phyloP scores from a whole-genome alignment of 2,329 filamentous ascomycete genomes.

The Ceratocystiopsis brevicomis region DNA sequence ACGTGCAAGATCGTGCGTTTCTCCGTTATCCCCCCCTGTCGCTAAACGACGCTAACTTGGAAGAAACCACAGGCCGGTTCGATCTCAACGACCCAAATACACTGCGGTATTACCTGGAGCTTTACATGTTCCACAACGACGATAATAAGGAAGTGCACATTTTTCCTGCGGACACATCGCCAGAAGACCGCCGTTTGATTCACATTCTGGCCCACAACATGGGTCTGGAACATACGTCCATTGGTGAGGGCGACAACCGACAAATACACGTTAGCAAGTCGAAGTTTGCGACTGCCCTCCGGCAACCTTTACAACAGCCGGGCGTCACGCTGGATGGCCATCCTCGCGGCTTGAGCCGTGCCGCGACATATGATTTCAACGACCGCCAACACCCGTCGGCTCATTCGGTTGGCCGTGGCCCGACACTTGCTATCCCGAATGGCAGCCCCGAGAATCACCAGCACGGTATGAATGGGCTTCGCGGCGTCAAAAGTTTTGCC shows the following conservation, averaged over 20 bases:
- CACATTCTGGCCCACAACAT: slow-evolving; percentile 93
- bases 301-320: slow-evolving; percentile 33
- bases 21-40: no score
- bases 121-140: slow-evolving; percentile 69
- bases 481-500: slow-evolving; percentile 89
- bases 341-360: slow-evolving; percentile 71
- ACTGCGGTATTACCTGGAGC: slow-evolving; percentile 74
- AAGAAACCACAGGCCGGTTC: slow-evolving; percentile 34
- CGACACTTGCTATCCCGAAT: slow-evolving; percentile 73
- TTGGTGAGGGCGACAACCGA: slow-evolving; percentile 69
- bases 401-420: slow-evolving; percentile 59
- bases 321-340: slow-evolving; percentile 57
- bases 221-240: slow-evolving; percentile 76
- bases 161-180: slow-evolving; percentile 63
- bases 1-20: background rate
- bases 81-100: slow-evolving; percentile 85
- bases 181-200: slow-evolving; percentile 71
- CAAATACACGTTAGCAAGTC: slow-evolving; percentile 77
- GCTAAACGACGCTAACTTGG: background rate
- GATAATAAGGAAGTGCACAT: slow-evolving; percentile 55
- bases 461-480: slow-evolving; percentile 57
- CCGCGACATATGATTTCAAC: slow-evolving; percentile 94
- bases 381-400: slow-evolving; percentile 27
- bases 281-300: slow-evolving; percentile 21
- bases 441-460: slow-evolving; percentile 39